Base-by-base conservation (phyloP, 352 stramenopile species). In the Phytophthora pisi region DNA sequence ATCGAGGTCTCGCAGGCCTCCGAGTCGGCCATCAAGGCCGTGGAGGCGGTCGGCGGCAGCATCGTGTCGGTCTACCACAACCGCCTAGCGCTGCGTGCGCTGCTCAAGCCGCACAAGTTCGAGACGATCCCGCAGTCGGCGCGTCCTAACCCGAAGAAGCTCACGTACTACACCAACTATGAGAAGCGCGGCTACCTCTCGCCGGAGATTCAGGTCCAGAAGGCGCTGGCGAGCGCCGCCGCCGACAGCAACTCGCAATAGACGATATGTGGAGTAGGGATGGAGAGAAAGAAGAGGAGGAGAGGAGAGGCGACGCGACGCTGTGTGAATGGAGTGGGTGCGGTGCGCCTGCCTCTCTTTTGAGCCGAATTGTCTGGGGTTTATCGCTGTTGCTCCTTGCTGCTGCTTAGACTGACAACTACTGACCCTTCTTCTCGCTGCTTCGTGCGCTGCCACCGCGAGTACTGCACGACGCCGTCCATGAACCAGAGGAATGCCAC, bases 41-140 rank as follows among this genome's bases (percentile, higher is more conserved):
- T 99, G 16, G 98, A 99, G 72, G 79, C 72, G 3, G 86, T 79
- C 8, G 98, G 98, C 50, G 98, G 98, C 49, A 97, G 83, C 69
- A 95, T 99, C 61, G 97, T 86, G 10, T 98, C 94, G 13, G 92
- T 98, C n/a, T 98, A 99, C 86, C 97, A 99, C 83, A 99, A 99
- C 87, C 80, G 90, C 40, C 79, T 99, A 61, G 96, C 87, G 26
- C 81, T 99, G 40, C 88, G 97, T 47, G 93, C 93, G 46, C 74
- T 98, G 54, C 83, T 99, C 43, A 96, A 96, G 79, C 98, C 98
- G 30, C 75, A 99, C 70, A 99, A 99, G 79, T 99, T 99, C 67
- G 89, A 97, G 62, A 82, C 81, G 26, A 74, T 99, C 28, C 97
- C 97, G 30, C 94, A 95, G 79, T 83, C 89, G 54, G 97, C 97